Percentiles rank a stretch among this genome's conserved stretches.
phyloP scores from a whole-genome alignment of 352 stramenopile species.

The Globisporangium yorkense region DNA sequence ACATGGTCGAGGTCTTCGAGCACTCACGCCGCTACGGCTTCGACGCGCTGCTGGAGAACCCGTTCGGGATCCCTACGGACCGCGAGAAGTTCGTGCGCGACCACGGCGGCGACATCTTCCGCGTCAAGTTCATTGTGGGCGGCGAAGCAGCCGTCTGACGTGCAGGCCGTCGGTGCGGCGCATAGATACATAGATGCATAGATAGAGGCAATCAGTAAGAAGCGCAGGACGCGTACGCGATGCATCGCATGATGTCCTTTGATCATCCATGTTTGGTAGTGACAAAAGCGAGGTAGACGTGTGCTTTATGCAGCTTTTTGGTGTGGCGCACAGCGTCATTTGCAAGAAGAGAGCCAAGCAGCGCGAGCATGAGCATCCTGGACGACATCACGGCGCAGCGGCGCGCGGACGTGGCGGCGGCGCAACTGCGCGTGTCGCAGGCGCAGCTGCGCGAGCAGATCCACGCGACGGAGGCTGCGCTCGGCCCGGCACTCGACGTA shows the following conservation, averaged over 20 bases:
- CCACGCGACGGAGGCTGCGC: conserved; percentile 55
- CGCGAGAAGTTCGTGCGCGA: conserved; percentile 61
- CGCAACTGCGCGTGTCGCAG: conserved; percentile 36
- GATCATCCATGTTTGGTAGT: background rate
- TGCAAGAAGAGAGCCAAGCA: background rate
- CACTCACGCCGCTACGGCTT: conserved; percentile 33
- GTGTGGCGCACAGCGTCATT: background rate
- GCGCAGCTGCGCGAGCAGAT: conserved; percentile 71
- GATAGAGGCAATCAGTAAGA: background rate
- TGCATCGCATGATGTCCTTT: background rate
- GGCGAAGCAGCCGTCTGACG: background rate
- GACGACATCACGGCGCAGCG: conserved; percentile 76
- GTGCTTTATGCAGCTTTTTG: background rate
- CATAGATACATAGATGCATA: background rate
- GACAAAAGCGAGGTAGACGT: background rate
- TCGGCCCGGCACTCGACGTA: conserved; percentile 87
- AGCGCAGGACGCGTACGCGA: too few species aligned
- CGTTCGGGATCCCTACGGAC: conserved; percentile 66
- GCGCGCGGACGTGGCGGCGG: conserved; percentile 53
- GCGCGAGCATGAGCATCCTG: conserved; percentile 57
- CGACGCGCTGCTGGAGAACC: conserved; percentile 39
- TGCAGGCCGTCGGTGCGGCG: background rate
- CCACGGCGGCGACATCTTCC: conserved; percentile 70
- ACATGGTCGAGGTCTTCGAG: conserved; percentile 82
- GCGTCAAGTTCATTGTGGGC: conserved; percentile 38